Base-by-base conservation (phyloP, 305 asterid species). In the Withania somnifera region DNA sequence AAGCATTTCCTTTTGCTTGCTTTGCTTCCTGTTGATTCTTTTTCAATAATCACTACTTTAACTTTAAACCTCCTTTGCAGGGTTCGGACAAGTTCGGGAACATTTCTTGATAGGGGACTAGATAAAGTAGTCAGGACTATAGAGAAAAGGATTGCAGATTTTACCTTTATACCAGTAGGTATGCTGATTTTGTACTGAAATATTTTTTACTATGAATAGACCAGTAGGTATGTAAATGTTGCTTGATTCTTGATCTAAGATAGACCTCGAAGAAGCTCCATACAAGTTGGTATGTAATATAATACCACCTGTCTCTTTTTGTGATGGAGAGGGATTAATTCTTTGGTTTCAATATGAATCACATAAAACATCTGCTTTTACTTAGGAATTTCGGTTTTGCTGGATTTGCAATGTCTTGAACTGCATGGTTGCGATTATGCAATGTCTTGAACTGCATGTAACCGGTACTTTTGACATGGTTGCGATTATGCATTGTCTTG, bases 21-120 rank as follows among this genome's bases (percentile, higher is more conserved):
- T 28, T 78, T 22, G 79, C 67, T n/a, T 42, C 56, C 42, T 34
- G 61, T 50, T 79, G n/a, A 42, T 42, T 22, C 38, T 6, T n/a
- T n/a, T n/a, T n/a, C n/a, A n/a, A n/a, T n/a, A n/a, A n/a, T n/a
- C n/a, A n/a, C n/a, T n/a, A n/a, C n/a, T n/a, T n/a, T n/a, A n/a
- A n/a, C n/a, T n/a, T n/a, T n/a, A n/a, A n/a, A n/a, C 36, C 78
- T 45, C 78, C 38, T 11, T 22, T 73, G 83, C 93, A 94, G 98
- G 76, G 98, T 93, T 58, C 99, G 99, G 38, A 96, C 99, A 15
- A 94, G 99, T 89, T 94, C 97, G 63, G 99, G 98, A 84, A 96
- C 97, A 82, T 96, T 96, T 89, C 97, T 96, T 56, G 69, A 87
- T 36, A 91, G 98, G 89, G 98, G 97, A 54, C 95, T 91, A 73